Evolutionary conservation across 129 eudicot genomes (phyloP).

Genomic region (Scalesia atractyloides): DNA sequence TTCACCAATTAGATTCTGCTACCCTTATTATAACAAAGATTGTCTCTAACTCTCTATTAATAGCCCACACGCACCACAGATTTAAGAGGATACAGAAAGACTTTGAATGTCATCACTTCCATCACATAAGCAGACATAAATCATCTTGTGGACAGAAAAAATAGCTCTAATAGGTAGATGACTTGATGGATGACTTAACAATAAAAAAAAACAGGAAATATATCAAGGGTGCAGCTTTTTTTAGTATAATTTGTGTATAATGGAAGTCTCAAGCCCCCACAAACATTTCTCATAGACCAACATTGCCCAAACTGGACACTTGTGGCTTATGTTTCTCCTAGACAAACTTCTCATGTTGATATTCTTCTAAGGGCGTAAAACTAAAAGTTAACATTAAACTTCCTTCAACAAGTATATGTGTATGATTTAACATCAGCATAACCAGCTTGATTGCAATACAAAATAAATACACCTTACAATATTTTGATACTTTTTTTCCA

Average conservation of each 20-base stretch:
- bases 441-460: neutral
- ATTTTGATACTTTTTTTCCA: neutral
- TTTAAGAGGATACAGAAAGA: conserved; percentile 4
- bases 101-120: neutral
- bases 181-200: neutral
- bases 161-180: neutral
- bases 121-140: neutral
- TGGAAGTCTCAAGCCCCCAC: neutral
- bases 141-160: neutral
- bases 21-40: conserved; percentile 3
- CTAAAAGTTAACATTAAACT: neutral
- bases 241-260: neutral
- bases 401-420: neutral
- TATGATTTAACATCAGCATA: neutral
- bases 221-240: neutral
- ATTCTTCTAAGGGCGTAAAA: conserved; percentile 6
- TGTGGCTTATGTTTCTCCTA: conserved; percentile 26
- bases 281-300: conserved; percentile 4
- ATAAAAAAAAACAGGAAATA: neutral
- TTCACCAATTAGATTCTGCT: neutral
- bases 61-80: neutral
- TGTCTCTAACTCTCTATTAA: neutral
- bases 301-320: conserved; percentile 6
- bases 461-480: neutral
- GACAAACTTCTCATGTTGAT: conserved; percentile 25